These are phyloP conservation scores for Cercospora beticola DNA, from an alignment of 2,329 filamentous ascomycete species.

Conservation along the genomic window DNA sequence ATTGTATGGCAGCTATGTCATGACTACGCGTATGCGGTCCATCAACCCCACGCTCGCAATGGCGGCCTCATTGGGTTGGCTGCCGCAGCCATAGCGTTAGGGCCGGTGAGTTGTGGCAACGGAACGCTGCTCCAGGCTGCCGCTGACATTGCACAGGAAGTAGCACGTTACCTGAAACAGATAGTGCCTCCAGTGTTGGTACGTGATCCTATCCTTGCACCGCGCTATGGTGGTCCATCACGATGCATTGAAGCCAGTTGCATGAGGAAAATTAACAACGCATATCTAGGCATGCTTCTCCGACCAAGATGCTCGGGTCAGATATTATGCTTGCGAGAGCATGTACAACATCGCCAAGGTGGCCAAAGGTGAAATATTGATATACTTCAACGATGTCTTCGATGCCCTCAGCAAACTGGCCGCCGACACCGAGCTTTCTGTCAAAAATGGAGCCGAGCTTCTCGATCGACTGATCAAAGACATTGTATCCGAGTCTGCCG, in stretches of 20 bases:
- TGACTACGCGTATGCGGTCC: constrained; percentile 95
- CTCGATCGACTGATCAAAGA: constrained; percentile 94
- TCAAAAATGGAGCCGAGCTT: constrained; percentile 96
- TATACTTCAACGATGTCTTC: constrained; percentile 98
- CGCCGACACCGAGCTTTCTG: constrained; percentile 91
- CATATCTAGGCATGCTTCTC: constrained; percentile 73
- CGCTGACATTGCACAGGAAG: constrained; percentile 59
- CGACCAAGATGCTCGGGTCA: constrained; percentile 93
- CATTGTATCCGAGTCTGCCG: constrained; percentile 91
- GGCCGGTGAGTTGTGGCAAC: constrained; percentile 64
- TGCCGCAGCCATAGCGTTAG: constrained; percentile 91
- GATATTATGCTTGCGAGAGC: constrained; percentile 98
- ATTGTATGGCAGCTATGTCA: constrained; percentile 96
- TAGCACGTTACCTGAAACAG: constrained; percentile 85
- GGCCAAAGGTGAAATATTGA: constrained; percentile 92
- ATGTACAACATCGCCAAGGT: constrained; percentile 99
- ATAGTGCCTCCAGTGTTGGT: constrained; percentile 89
- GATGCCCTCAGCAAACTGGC: constrained; percentile 96
- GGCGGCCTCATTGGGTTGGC: constrained; percentile 93
- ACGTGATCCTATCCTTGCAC: neutral
- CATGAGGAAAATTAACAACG: neutral
- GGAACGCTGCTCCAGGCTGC: neutral
- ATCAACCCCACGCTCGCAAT: constrained; percentile 94
- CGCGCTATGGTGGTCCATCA: neutral
- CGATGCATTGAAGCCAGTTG: neutral